These are phyloP conservation scores for Cercospora janseana DNA, from an alignment of 2,329 filamentous ascomycete genomes.

Conservation along the genomic window DNA sequence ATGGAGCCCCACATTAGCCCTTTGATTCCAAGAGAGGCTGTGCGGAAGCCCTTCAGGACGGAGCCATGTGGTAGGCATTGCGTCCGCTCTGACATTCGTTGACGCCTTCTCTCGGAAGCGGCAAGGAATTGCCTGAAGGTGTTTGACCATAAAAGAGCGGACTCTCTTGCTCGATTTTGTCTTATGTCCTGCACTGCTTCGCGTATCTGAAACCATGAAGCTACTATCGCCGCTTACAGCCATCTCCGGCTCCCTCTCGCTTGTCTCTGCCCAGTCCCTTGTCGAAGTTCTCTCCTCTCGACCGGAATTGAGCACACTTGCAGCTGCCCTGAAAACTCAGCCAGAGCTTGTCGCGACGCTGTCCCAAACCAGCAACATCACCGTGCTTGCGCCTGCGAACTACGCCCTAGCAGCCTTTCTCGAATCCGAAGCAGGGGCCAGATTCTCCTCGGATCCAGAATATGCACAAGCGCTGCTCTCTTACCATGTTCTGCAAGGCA, in stretches of 20 bases:
- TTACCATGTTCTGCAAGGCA: constrained; percentile 19
- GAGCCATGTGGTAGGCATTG: neutral
- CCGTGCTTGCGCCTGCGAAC: constrained; percentile 63
- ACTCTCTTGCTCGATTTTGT: no score
- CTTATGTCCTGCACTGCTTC: no score
- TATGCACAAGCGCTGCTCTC: constrained; percentile 14
- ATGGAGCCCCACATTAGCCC: no score
- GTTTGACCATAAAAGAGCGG: no score
- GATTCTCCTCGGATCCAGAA: constrained; percentile 33
- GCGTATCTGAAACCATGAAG: no score
- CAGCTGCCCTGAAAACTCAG: constrained; percentile 24
- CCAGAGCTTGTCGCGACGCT: constrained; percentile 18
- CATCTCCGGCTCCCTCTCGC: neutral
- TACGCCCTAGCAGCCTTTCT: constrained; percentile 48
- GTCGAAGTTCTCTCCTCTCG: constrained; percentile 16
- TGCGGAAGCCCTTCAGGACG: neutral
- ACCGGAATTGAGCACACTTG: constrained; percentile 19
- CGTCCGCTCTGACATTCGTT: neutral
- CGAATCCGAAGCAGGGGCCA: constrained; percentile 30
- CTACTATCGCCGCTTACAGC: neutral
- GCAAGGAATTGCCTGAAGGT: neutral
- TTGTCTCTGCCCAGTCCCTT: constrained; percentile 19
- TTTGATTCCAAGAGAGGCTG: no score
- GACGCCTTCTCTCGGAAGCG: neutral
- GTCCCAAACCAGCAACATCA: constrained; percentile 47